phyloP scores from a whole-genome alignment of 169 alveolate species.

The Plasmodium vivax region DNA sequence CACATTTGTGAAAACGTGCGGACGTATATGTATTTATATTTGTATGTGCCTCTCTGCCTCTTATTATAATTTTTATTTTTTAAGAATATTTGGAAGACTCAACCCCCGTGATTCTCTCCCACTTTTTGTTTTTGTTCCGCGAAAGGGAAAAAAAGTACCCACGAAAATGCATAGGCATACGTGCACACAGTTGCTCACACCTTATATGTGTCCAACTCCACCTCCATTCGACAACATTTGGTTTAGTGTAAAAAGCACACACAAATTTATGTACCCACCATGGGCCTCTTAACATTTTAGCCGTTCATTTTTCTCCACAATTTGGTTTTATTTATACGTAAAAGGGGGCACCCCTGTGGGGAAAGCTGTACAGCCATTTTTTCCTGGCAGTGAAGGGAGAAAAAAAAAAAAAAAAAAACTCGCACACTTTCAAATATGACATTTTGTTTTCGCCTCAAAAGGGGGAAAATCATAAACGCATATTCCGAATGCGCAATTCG shows the following conservation, averaged over 20 bases:
- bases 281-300: not conserved
- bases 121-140: conserved; percentile 18
- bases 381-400: not conserved
- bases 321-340: not conserved
- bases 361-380: not conserved
- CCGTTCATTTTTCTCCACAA: not conserved
- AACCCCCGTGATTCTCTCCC: not conserved
- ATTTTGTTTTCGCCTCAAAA: not conserved
- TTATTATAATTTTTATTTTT: not conserved
- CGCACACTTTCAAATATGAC: not conserved
- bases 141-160: not conserved
- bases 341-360: not conserved
- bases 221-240: not conserved
- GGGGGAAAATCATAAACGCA: not conserved
- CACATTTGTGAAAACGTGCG: not conserved
- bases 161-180: not conserved
- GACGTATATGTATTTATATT: not conserved
- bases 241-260: not conserved
- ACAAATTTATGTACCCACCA: not conserved
- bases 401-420: not conserved
- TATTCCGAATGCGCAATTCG: not conserved
- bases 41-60: not conserved
- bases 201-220: not conserved
- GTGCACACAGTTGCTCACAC: not conserved
- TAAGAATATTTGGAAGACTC: conserved; percentile 1